A percentile compares a stretch with the other conserved stretches of the same genome.
Conservation (phyloP, 2,329 filamentous ascomycete genomes). For the Emmonsia crescens region DNA sequence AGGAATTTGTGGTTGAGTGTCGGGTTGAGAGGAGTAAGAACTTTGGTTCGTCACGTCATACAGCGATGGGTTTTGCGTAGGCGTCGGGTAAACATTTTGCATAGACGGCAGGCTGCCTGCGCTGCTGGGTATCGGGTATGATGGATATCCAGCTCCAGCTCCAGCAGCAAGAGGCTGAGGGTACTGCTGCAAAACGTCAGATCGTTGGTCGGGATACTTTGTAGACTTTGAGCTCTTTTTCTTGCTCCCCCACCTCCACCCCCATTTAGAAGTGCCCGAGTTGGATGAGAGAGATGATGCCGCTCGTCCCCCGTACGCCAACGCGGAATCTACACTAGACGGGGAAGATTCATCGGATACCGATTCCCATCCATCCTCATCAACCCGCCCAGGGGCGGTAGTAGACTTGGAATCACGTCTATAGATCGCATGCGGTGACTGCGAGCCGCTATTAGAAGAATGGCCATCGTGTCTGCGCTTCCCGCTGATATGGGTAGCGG, state of each 20-base stretch:
- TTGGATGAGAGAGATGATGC: slow-evolving; percentile 43
- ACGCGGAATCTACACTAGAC: slow-evolving; percentile 43
- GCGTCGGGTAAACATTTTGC: slow-evolving; percentile 56
- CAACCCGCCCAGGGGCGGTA: slow-evolving; percentile 22
- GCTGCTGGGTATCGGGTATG: slow-evolving; percentile 23
- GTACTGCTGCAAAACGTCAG: slow-evolving; percentile 37
- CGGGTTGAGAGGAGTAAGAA: slow-evolving; percentile 35
- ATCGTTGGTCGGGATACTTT: slow-evolving; percentile 49
- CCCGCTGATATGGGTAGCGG: slow-evolving; percentile 23
- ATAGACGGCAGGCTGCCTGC: slow-evolving; percentile 40
- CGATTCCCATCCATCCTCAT: slow-evolving; percentile 50
- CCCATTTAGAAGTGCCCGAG: slow-evolving; percentile 48
- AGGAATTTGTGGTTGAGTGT: slow-evolving; percentile 22
- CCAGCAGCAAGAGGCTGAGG: slow-evolving; percentile 6
- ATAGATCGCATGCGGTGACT: slow-evolving; percentile 19
- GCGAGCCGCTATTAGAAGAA: slow-evolving; percentile 21
- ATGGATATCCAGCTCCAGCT: background rate
- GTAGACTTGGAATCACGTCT: slow-evolving; percentile 5
- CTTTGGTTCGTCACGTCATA: slow-evolving; percentile 47
- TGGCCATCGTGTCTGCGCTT: slow-evolving; percentile 25
- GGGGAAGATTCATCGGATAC: slow-evolving; percentile 45
- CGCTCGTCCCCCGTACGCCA: slow-evolving; percentile 49
- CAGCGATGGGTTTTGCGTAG: slow-evolving; percentile 52
- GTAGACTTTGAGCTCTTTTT: slow-evolving; percentile 21
- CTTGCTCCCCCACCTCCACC: slow-evolving; percentile 48